These are phyloP conservation scores for Calonectria hawksworthii DNA, from an alignment of 2,329 filamentous ascomycete species.

Conservation along the genomic window DNA sequence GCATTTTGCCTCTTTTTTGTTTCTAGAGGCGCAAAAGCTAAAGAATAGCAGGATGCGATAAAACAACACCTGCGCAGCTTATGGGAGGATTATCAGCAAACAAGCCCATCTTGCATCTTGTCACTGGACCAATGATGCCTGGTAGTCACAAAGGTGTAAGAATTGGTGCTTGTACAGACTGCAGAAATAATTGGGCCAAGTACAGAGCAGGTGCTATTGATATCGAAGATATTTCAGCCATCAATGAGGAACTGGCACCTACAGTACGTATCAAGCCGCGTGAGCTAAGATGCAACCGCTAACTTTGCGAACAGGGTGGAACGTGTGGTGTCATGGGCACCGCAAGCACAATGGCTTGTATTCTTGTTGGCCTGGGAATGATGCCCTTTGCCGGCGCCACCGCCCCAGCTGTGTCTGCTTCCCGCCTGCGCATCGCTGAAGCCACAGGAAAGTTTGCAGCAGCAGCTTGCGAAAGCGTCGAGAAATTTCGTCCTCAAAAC, in stretches of 20 bases:
- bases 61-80: not conserved
- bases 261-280: not conserved
- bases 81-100: not conserved
- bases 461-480: not conserved
- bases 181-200: conserved; percentile 1
- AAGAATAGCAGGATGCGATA: not conserved
- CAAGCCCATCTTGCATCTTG: not conserved
- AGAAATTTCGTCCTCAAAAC: not conserved
- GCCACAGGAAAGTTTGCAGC: not conserved
- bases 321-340: not conserved
- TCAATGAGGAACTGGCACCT: not conserved
- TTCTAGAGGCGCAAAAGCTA: not conserved
- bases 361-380: not conserved
- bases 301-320: not conserved
- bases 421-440: not conserved
- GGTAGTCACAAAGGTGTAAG: not conserved
- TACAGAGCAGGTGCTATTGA: not conserved
- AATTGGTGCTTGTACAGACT: not conserved
- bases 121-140: not conserved
- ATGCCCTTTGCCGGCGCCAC: not conserved
- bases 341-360: not conserved
- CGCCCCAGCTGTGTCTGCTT: not conserved
- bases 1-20: not conserved
- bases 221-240: not conserved
- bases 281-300: not conserved